Evolutionary conservation across 2,329 filamentous ascomycete species (phyloP).

Genomic region (Paecilomyces niveus): DNA sequence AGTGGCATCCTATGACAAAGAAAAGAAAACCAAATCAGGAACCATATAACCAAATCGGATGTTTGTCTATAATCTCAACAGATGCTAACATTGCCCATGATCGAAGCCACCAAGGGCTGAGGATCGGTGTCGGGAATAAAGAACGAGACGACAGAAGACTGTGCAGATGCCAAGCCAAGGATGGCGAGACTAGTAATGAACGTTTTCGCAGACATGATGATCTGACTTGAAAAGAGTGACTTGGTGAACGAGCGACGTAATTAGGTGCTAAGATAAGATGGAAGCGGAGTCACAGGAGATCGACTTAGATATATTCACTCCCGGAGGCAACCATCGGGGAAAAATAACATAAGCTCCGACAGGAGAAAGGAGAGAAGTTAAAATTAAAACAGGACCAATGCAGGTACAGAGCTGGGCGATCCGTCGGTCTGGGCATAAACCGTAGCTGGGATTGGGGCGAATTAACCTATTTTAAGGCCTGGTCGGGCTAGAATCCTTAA

Average conservation of each 20-base stretch:
- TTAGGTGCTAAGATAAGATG: not conserved
- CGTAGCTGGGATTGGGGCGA: not conserved
- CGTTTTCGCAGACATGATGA: constrained; percentile 8
- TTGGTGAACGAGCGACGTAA: not conserved
- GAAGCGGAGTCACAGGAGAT: not conserved
- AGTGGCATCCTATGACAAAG: not conserved
- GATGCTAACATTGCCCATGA: constrained; percentile 15
- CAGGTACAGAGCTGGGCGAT: not conserved
- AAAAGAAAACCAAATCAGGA: not conserved
- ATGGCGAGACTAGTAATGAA: constrained; percentile 11
- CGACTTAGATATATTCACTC: not conserved
- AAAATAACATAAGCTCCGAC: not conserved
- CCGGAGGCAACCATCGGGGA: not conserved
- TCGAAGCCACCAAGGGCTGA: constrained; percentile 17
- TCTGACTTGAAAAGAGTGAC: not conserved
- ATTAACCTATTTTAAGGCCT: not conserved
- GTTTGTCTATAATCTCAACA: constrained; percentile 10
- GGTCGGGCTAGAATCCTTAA: not conserved
- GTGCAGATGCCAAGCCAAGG: constrained; percentile 11
- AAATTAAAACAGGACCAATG: not conserved
- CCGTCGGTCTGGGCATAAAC: not conserved
- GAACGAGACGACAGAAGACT: constrained; percentile 16
- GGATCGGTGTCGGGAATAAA: constrained; percentile 16
- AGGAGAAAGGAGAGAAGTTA: not conserved
- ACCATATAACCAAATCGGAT: constrained; percentile 10